Base-by-base conservation (phyloP, 345 rosid genomes). In the Rhizophora mangle region DNA sequence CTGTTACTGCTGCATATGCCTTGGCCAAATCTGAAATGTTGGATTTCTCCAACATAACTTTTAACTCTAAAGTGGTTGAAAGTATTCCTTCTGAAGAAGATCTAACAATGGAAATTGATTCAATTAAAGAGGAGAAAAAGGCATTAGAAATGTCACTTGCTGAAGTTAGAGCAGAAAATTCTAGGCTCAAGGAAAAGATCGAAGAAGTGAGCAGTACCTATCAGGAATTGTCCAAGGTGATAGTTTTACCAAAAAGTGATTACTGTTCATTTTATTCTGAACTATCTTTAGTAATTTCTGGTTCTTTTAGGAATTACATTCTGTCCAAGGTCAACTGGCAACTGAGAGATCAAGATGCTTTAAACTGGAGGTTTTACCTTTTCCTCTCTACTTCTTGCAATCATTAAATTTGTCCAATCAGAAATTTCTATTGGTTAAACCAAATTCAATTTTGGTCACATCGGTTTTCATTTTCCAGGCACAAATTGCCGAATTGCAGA, bases 301-400 rank as follows among this genome's bases (percentile, higher is more conserved):
- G 21, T 26, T 56, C 39, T 67, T 75, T 58, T 82, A 95, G 99
- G 97, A 95, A 83, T 90, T 92, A 63, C 87, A 84, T 36, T 95
- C 97, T 26, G 96, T 95, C 67, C 93, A 87, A 78, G 92, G 96
- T 78, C 98, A 92, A 81, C 88, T 90, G 63, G 79, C 78, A 58
- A 81, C 96, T 3, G 99, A 95, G 85, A 89, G 97, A 80, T 95
- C 98, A 79, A 87, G 99, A 90, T 95, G 97, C 91, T 90, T 89
- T 67, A 95, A 92, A 79, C 85, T 92, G 65, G 99, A 95, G 99
- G 99, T 95, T 71, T 59, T 16, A 61, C 46, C 29, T n/a, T 63
- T 31, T 11, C 70, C 58, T 21, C 19, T 31, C 22, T 68, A 43
- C 47, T 68, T 10, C 70, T 34, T 68, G 39, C 43, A 0, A 46